Evolutionary conservation across 208 protist genomes (phyloP).

Genomic region (Trichomonas tenax): DNA sequence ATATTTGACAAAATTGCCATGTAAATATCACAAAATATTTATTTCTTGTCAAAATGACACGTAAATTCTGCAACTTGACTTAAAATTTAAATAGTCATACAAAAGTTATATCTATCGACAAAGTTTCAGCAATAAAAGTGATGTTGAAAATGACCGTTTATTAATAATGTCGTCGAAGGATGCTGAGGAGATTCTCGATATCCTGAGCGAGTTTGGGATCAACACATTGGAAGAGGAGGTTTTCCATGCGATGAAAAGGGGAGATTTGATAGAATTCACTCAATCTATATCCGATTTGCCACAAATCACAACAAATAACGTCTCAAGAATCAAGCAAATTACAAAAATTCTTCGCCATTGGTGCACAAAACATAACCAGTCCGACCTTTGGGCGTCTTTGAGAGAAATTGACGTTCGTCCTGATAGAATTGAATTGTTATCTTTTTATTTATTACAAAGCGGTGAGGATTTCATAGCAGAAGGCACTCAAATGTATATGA

Average conservation of each 20-base stretch:
- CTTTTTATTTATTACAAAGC: neutral
- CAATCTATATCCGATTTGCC: neutral
- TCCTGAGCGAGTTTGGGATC: neutral
- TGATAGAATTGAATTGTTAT: neutral
- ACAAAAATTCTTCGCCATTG: neutral
- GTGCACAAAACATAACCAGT: neutral
- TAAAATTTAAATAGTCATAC: too few species aligned
- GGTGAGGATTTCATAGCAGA: neutral
- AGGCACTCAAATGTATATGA: neutral
- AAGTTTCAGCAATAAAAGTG: too few species aligned
- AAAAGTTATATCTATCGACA: too few species aligned
- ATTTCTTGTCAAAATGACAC: too few species aligned
- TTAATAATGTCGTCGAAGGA: neutral
- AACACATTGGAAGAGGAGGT: neutral
- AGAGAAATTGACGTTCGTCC: neutral
- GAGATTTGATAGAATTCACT: neutral
- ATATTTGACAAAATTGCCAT: too few species aligned
- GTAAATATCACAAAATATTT: too few species aligned
- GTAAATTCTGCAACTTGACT: too few species aligned
- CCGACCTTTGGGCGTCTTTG: neutral
- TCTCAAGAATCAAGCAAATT: neutral
- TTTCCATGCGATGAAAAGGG: neutral
- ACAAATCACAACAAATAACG: neutral
- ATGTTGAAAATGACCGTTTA: conserved; percentile 3
- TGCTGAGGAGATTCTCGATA: neutral